Percentiles rank a stretch among this genome's conserved stretches.
phyloP scores from a whole-genome alignment of 140 eudicot species.

The Bidens hawaiensis region DNA sequence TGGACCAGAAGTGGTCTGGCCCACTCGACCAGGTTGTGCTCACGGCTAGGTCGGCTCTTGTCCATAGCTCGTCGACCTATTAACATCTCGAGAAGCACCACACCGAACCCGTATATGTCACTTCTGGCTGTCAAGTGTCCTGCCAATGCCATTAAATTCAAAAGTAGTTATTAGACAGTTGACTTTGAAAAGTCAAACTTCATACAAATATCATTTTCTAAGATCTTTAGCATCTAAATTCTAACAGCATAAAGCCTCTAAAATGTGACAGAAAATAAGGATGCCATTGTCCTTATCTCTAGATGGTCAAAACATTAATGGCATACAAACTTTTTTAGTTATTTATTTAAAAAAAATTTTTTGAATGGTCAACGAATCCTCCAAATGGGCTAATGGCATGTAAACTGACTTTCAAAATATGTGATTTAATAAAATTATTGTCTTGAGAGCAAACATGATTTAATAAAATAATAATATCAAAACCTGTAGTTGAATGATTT shows the following conservation, averaged over 20 bases:
- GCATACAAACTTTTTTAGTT: no score
- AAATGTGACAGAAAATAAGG: no score
- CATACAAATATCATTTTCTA: background rate
- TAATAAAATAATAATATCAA: background rate
- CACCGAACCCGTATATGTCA: conserved; percentile 93
- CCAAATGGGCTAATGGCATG: no score
- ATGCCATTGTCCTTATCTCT: no score
- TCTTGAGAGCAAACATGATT: background rate
- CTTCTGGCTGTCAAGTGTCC: conserved; percentile 98
- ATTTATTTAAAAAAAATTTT: no score
- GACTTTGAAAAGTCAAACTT: conserved; percentile 8
- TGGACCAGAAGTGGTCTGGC: conserved; percentile 85
- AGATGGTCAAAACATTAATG: no score
- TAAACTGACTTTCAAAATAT: no score
- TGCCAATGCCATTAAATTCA: conserved; percentile 25
- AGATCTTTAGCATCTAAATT: no score
- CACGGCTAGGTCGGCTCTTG: conserved; percentile 89
- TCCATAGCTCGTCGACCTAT: conserved; percentile 94
- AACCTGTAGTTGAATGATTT: no score
- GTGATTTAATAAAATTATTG: no score
- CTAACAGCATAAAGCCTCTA: no score
- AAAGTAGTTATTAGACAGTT: background rate
- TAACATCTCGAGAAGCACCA: conserved; percentile 91
- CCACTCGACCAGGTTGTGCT: conserved; percentile 93
- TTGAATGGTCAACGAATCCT: no score